Percentiles rank a stretch among this genome's conserved stretches.
Evolutionary conservation across 2,329 filamentous ascomycete species (phyloP).

Genomic region (Pseudophaeomoniella oleicola): DNA sequence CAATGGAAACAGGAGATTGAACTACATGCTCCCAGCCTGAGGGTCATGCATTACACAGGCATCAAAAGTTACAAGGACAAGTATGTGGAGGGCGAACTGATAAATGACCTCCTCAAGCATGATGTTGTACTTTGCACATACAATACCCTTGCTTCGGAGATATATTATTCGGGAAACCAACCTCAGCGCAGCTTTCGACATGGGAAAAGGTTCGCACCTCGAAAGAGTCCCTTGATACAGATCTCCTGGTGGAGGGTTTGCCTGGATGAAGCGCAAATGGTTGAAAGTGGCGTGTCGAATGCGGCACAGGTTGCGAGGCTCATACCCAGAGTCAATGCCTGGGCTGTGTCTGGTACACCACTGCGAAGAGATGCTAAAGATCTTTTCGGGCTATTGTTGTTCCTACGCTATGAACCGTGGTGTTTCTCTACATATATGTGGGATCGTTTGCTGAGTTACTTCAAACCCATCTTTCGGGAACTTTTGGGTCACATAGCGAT

Average conservation of each 20-base stretch:
- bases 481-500: constrained; percentile 62
- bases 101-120: constrained; percentile 29
- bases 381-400: constrained; percentile 65
- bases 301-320: constrained; percentile 66
- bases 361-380: constrained; percentile 67
- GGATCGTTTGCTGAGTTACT: constrained; percentile 46
- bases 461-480: constrained; percentile 49
- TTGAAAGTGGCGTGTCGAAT: constrained; percentile 74
- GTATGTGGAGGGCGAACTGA: constrained; percentile 19
- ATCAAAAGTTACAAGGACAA: constrained; percentile 21
- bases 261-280: constrained; percentile 65
- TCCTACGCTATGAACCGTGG: constrained; percentile 67
- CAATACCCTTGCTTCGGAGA: constrained; percentile 59
- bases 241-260: constrained; percentile 79
- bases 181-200: constrained; percentile 56
- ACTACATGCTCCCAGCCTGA: constrained; percentile 40
- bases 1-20: constrained; percentile 50
- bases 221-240: constrained; percentile 61
- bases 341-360: constrained; percentile 87
- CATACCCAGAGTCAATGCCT: constrained; percentile 73
- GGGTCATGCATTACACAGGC: constrained; percentile 42
- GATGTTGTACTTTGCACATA: constrained; percentile 52
- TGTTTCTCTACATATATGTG: constrained; percentile 50
- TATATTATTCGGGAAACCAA: constrained; percentile 59
- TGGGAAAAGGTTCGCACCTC: constrained; percentile 49